Conservation (phyloP, 768 basidiomycete species). For the Leccinellum albellum region DNA sequence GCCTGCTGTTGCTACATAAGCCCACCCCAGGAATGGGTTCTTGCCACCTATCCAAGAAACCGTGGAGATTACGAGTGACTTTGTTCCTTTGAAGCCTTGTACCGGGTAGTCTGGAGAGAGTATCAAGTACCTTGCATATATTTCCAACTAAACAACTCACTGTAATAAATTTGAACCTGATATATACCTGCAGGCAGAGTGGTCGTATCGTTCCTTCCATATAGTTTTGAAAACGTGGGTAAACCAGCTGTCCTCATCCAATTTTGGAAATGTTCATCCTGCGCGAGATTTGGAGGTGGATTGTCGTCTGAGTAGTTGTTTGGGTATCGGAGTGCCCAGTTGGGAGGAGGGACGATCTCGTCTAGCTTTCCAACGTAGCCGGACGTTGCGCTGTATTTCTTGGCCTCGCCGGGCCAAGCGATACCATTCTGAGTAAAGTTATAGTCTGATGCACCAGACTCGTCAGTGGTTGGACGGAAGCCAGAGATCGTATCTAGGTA, state of each 20-base stretch:
- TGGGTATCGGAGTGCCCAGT: constrained; percentile 77
- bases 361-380: constrained; percentile 53
- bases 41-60: constrained; percentile 99
- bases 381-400: constrained; percentile 71
- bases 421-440: constrained; percentile 75
- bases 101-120: constrained; percentile 84
- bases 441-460: constrained; percentile 51
- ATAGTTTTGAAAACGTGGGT: constrained; percentile 95
- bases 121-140: constrained; percentile 2
- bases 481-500: constrained; percentile 74
- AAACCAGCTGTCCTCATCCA: constrained; percentile 99
- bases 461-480: constrained; percentile 44
- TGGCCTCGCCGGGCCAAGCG: constrained; percentile 93
- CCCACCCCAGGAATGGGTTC: constrained; percentile 98
- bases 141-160: constrained; percentile 37
- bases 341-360: constrained; percentile 86
- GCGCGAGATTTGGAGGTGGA: constrained; percentile 67
- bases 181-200: constrained; percentile 72
- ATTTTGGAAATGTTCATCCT: constrained; percentile 94
- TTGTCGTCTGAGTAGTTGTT: constrained; percentile 62
- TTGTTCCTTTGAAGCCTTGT: constrained; percentile 85
- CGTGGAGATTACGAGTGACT: constrained; percentile 94
- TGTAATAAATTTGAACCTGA: constrained; percentile 70
- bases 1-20: constrained; percentile 85
- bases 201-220: constrained; percentile 82